A percentile compares a stretch with the other conserved stretches of the same genome.
These are phyloP conservation scores for Tieghemostelium lacteum DNA, from an alignment of 78 protist species.

Conservation along the genomic window DNA sequence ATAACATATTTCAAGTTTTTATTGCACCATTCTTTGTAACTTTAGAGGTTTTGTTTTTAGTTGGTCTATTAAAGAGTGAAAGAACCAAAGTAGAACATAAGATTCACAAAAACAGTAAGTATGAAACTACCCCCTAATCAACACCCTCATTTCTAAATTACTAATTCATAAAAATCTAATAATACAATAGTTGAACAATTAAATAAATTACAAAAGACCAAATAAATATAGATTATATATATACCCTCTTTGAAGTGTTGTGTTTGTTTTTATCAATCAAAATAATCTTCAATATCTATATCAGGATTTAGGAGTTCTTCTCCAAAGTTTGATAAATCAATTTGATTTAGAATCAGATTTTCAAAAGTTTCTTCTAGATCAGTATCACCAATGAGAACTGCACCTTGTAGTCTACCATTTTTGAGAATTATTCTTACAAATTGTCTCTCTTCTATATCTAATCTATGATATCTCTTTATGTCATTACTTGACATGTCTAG, in stretches of 20 bases:
- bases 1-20: constrained; percentile 65
- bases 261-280: constrained; percentile 34
- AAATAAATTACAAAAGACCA: no score
- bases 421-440: constrained; percentile 16
- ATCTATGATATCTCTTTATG: not conserved
- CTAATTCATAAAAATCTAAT: no score
- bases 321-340: constrained; percentile 61
- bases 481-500: not conserved
- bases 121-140: no score
- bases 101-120: constrained; percentile 10
- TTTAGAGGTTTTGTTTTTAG: constrained; percentile 25
- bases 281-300: constrained; percentile 70
- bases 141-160: no score
- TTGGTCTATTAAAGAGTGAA: constrained; percentile 30
- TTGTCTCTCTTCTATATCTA: not conserved
- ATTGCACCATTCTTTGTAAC: constrained; percentile 79
- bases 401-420: constrained; percentile 49
- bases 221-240: no score
- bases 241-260: not conserved
- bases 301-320: constrained; percentile 32
- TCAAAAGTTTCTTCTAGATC: constrained; percentile 77
- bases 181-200: no score
- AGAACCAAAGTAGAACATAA: constrained; percentile 26
- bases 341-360: constrained; percentile 58
- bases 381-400: constrained; percentile 60